These are phyloP conservation scores for Lathyrus oleraceus DNA, from an alignment of 306 rosid genomes.

Conservation along the genomic window DNA sequence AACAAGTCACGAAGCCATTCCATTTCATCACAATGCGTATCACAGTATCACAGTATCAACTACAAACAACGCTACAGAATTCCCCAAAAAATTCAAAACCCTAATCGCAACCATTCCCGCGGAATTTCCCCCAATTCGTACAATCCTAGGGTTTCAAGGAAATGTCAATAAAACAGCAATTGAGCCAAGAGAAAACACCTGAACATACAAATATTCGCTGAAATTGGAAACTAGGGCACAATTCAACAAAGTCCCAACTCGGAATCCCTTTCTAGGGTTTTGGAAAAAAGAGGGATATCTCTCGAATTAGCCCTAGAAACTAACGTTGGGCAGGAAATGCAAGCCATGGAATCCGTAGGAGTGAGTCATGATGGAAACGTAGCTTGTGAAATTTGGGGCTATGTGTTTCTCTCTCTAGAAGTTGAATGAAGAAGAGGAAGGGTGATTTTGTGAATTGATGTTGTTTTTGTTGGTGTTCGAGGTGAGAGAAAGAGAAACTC, in stretches of 20 bases:
- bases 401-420: slow-evolving; percentile 34
- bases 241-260: slow-evolving; percentile 35
- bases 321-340: slow-evolving; percentile 52
- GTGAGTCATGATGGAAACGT: slow-evolving; percentile 35
- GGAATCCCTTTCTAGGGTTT: slow-evolving; percentile 81
- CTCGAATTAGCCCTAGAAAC: slow-evolving; percentile 58
- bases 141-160: slow-evolving; percentile 82
- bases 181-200: slow-evolving; percentile 57
- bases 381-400: slow-evolving; percentile 41
- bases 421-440: slow-evolving; percentile 30
- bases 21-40: slow-evolving; percentile 69
- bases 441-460: slow-evolving; percentile 22
- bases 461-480: slow-evolving; percentile 48
- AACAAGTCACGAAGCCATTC: slow-evolving; percentile 39
- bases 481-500: slow-evolving; percentile 63
- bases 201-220: slow-evolving; percentile 37
- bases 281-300: slow-evolving; percentile 38
- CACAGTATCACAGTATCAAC: slow-evolving; percentile 35
- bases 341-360: slow-evolving; percentile 52
- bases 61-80: slow-evolving; percentile 30
- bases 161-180: slow-evolving; percentile 44
- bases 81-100: slow-evolving; percentile 46
- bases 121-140: slow-evolving; percentile 48
- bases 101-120: slow-evolving; percentile 47
- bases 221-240: slow-evolving; percentile 64